Evolutionary conservation across 1,284 basidiomycete species (phyloP).

Genomic region (Leccinum fallax): DNA sequence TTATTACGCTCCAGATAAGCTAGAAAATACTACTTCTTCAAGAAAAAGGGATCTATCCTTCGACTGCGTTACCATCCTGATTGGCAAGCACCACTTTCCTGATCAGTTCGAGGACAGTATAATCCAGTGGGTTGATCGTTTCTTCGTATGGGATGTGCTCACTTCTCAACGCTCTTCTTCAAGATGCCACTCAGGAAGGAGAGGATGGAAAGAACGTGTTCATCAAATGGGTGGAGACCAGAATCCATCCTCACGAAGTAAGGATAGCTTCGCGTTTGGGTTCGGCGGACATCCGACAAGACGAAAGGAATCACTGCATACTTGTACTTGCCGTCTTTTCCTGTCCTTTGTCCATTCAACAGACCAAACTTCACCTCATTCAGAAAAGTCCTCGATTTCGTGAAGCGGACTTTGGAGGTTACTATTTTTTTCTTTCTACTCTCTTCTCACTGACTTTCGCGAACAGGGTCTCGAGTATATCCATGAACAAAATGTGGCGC

Average conservation of each 20-base stretch:
- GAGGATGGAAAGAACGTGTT: constrained; percentile 8
- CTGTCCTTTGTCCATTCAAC: constrained; percentile 30
- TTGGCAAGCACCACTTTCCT: constrained; percentile 4
- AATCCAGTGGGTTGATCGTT: constrained; percentile 2
- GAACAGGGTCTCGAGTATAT: constrained; percentile 35
- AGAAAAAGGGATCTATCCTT: constrained; percentile 5
- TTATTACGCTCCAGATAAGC: neutral
- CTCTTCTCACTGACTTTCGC: neutral
- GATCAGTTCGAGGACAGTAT: constrained; percentile 7
- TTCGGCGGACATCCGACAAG: neutral
- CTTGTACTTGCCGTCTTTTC: constrained; percentile 6
- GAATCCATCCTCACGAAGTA: constrained; percentile 4
- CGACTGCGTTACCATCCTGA: constrained; percentile 8
- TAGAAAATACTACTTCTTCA: constrained; percentile 7
- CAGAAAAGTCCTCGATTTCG: constrained; percentile 36
- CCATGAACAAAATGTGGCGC: constrained; percentile 32
- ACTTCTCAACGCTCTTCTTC: neutral
- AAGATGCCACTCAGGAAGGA: constrained; percentile 7
- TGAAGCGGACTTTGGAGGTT: constrained; percentile 40
- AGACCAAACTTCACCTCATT: constrained; percentile 35
- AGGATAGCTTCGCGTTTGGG: constrained; percentile 15
- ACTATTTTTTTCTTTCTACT: neutral
- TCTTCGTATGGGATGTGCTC: neutral
- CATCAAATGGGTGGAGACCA: constrained; percentile 9
- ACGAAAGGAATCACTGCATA: constrained; percentile 9